These are phyloP conservation scores for Raffaelea ambrosiae DNA, from an alignment of 2,329 filamentous ascomycete species.

Conservation along the genomic window DNA sequence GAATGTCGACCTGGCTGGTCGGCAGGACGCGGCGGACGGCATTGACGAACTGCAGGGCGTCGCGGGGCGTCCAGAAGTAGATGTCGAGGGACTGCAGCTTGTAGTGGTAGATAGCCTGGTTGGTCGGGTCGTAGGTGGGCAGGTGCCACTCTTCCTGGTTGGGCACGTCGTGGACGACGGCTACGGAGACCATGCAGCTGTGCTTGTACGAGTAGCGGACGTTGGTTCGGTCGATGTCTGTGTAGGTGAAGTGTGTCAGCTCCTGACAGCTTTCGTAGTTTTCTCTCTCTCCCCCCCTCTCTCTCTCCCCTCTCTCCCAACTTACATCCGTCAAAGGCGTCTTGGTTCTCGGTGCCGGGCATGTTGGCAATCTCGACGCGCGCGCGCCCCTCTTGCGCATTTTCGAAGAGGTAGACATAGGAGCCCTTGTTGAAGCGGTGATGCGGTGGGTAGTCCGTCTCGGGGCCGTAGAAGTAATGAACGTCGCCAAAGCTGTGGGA, in stretches of 20 bases:
- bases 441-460: constrained; percentile 59
- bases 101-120: constrained; percentile 73
- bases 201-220: constrained; percentile 68
- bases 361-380: constrained; percentile 71
- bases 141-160: constrained; percentile 63
- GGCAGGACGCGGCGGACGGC: constrained; percentile 59
- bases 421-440: constrained; percentile 74
- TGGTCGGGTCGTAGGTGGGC: constrained; percentile 61
- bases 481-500: constrained; percentile 60
- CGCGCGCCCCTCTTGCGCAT: constrained; percentile 56
- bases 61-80: constrained; percentile 70
- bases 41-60: constrained; percentile 63
- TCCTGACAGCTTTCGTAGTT: too few relatives aligned
- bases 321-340: constrained; percentile 67
- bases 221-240: constrained; percentile 57
- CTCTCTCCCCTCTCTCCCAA: too few relatives aligned
- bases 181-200: constrained; percentile 54
- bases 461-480: constrained; percentile 70
- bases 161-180: constrained; percentile 49
- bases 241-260: neutral
- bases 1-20: constrained; percentile 49
- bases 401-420: constrained; percentile 74
- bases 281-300: too few relatives aligned
- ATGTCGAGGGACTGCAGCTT: constrained; percentile 67
- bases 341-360: constrained; percentile 65